Base-by-base conservation (phyloP, 371 early-diverging fungal species). In the Batkoa obscura region DNA sequence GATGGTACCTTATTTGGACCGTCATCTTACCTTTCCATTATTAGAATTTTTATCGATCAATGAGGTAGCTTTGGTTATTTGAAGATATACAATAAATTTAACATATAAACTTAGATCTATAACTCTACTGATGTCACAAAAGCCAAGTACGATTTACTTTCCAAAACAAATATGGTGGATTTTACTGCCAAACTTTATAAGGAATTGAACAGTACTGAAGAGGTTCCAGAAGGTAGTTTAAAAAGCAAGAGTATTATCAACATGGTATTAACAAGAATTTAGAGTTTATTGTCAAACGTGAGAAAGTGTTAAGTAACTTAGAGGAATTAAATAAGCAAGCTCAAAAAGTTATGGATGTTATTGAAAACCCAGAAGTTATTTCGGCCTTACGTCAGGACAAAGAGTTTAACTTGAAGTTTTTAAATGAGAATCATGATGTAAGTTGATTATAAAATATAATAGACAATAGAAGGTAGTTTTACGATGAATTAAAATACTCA, bases 131-230 rank as follows among this genome's bases (percentile, higher is more conserved):
- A 84, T 63, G 62, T 92, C 54, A 66, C 86, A 55, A 66, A 83
- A 69, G 88, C 92, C 59, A 88, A 90, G 66, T 87, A 83, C 65
- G 88, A 89, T 50, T 73, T 94, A 36, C 73, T 92, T 47, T 69
- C 76, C 50, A 70, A 80, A 64, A 89, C 94, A 56, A 83, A 86
- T 75, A 92, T 94, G 94, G 83, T 90, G 55, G 92, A 90, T 69
- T 88, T 84, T 67, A 79, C 86, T 47, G 73, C 80, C 60, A 73
- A 78, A 57, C 72, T 90, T 48, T 83, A 88, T 70, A 73, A 82
- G 68, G 73, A 84, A 65, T 73, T 90, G 55, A 70, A 88, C 65
- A 71, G 74, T 49, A 72, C 74, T 12, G 78, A 78, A 48, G 71
- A 79, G 59, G 68, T 71, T 33, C 81, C 86, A 58, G 73, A 74